Conservation (phyloP, 2,329 filamentous ascomycete genomes). For the Colletotrichum kahawae region DNA sequence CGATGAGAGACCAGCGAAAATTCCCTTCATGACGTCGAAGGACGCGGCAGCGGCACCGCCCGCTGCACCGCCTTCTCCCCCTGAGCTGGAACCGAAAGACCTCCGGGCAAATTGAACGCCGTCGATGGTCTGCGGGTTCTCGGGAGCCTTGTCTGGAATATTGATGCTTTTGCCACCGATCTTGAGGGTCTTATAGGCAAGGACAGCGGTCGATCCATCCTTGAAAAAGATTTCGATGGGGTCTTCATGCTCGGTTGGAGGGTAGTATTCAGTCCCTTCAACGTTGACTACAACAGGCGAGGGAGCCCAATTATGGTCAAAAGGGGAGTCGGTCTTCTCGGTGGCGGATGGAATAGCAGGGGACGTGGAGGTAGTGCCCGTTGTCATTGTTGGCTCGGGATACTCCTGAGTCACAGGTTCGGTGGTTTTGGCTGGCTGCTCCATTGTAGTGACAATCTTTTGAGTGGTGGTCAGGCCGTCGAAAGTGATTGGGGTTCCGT, state of each 20-base stretch:
- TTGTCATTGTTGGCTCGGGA: not conserved
- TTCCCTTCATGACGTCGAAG: not conserved
- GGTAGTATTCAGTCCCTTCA: not conserved
- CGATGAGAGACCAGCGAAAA: not conserved
- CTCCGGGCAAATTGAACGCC: not conserved
- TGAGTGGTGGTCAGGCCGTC: not conserved
- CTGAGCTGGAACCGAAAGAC: not conserved
- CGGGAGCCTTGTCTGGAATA: not conserved
- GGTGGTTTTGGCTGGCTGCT: not conserved
- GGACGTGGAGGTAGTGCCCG: not conserved
- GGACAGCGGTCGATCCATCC: not conserved
- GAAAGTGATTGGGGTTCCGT: not conserved
- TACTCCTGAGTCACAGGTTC: not conserved
- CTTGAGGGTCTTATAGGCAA: not conserved
- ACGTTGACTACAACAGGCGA: not conserved
- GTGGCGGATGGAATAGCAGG: not conserved
- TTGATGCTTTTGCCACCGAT: not conserved
- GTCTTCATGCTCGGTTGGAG: not conserved
- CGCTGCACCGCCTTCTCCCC: not conserved
- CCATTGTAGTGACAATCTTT: accelerated
- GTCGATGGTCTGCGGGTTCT: not conserved
- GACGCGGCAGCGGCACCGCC: not conserved
- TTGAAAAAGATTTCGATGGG: not conserved
- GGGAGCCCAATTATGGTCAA: not conserved
- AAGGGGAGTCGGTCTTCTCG: not conserved